Percentiles rank a stretch among this genome's conserved stretches.
Conservation (phyloP, 1,139 yeast genomes). For the Kazachstania sp. region DNA sequence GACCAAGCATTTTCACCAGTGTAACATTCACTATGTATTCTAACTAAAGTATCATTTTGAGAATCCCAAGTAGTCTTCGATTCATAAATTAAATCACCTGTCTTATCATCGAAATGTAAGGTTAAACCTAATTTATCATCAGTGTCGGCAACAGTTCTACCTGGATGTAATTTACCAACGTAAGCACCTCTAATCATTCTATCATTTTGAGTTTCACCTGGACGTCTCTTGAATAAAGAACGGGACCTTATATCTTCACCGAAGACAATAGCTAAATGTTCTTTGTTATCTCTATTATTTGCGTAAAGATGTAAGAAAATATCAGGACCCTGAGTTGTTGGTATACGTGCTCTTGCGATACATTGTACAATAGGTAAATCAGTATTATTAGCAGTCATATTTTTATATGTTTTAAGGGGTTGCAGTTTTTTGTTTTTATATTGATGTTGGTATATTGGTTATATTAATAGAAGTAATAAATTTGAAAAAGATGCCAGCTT, state of each 20-base stretch:
- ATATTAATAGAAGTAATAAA: too few species aligned
- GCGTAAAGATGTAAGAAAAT: conserved; percentile 83
- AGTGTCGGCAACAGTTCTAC: conserved; percentile 60
- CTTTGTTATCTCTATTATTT: conserved; percentile 80
- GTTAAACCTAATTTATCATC: conserved; percentile 41
- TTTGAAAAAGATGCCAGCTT: too few species aligned
- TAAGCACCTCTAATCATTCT: conserved; percentile 98
- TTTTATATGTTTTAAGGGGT: neutral
- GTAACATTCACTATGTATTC: conserved; percentile 96
- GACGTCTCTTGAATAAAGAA: conserved; percentile 52
- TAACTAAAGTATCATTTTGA: conserved; percentile 42
- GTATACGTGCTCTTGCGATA: conserved; percentile 67
- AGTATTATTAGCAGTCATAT: conserved; percentile 6
- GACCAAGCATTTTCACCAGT: conserved; percentile 99
- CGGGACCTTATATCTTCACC: conserved; percentile 84
- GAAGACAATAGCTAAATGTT: conserved; percentile 93
- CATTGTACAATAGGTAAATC: conserved; percentile 69
- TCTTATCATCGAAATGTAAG: conserved; percentile 39
- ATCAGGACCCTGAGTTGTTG: conserved; percentile 48
- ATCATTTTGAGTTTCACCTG: conserved; percentile 73
- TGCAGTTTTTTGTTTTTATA: too few species aligned
- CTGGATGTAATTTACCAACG: conserved; percentile 80
- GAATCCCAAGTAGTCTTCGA: conserved; percentile 29
- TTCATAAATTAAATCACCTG: conserved; percentile 45
- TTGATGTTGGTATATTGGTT: too few species aligned